Conservation (phyloP, 2,329 filamentous ascomycete genomes). For the Nemania bipapillata region DNA sequence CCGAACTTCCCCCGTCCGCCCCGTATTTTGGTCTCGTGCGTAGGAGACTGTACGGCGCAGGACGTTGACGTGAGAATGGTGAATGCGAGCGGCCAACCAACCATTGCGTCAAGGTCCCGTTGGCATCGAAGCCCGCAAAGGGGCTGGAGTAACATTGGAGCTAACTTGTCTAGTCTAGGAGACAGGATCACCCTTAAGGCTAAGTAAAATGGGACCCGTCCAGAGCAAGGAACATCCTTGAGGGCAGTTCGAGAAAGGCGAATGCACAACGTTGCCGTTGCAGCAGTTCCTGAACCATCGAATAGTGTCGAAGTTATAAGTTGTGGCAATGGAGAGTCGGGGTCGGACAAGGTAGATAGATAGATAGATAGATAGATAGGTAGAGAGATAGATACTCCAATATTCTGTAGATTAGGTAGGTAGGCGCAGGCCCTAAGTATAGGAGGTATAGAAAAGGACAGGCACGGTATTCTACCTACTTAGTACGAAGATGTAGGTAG, state of each 20-base stretch:
- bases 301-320: neutral
- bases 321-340: neutral
- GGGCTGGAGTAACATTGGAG: slow-evolving; percentile 6
- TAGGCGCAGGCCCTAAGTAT: too few species aligned
- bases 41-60: too few species aligned
- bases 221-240: slow-evolving; percentile 17
- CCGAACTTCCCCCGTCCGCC: slow-evolving; percentile 6
- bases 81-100: too few species aligned
- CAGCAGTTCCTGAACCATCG: neutral
- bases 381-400: too few species aligned
- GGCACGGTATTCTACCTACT: too few species aligned
- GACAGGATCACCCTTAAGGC: slow-evolving; percentile 10
- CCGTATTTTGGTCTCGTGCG: slow-evolving; percentile 13
- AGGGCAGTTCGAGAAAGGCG: neutral
- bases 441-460: too few species aligned
- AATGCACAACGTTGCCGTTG: neutral
- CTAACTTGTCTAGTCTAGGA: slow-evolving; percentile 13
- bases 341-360: too few species aligned
- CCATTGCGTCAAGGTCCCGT: slow-evolving; percentile 7
- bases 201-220: slow-evolving; percentile 19
- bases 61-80: slow-evolving; percentile 5
- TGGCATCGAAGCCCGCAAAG: neutral
- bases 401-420: too few species aligned
- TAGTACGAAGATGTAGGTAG: neutral
- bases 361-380: too few species aligned